phyloP scores from a whole-genome alignment of 768 basidiomycete species.

The Thelephora ganbajun region DNA sequence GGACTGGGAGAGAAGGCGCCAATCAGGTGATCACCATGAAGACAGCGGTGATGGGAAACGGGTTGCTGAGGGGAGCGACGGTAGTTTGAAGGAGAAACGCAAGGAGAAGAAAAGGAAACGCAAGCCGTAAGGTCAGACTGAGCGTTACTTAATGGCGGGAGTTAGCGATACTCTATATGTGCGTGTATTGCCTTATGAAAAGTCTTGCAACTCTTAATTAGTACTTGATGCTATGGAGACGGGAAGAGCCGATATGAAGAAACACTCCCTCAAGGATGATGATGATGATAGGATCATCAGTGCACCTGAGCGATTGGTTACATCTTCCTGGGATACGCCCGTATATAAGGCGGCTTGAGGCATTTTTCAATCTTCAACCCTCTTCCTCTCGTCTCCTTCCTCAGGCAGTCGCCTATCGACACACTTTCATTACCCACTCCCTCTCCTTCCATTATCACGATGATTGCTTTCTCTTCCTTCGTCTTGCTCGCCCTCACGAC shows the following conservation, averaged over 20 bases:
- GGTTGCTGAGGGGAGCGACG: conserved; percentile 1
- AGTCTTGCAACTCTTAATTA: too few relatives aligned
- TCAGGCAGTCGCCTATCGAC: background rate
- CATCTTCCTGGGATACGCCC: too few relatives aligned
- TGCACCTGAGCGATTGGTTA: background rate
- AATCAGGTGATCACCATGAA: conserved; percentile 5
- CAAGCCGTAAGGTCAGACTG: conserved; percentile 9
- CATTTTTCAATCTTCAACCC: background rate
- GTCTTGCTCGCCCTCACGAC: background rate
- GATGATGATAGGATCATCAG: conserved; percentile 5
- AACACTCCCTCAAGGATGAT: conserved; percentile 6
- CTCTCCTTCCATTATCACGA: background rate
- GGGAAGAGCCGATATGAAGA: background rate
- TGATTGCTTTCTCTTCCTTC: background rate
- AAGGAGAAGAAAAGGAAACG: conserved; percentile 20
- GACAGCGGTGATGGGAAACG: conserved; percentile 7
- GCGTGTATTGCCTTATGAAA: too few relatives aligned
- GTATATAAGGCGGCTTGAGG: background rate
- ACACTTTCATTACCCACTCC: background rate
- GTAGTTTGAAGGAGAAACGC: conserved; percentile 17
- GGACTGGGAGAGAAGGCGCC: conserved; percentile 23
- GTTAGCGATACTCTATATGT: background rate
- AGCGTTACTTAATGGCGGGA: conserved; percentile 1
- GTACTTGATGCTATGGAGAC: too few relatives aligned
- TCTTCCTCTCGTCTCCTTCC: background rate